Conservation (phyloP, 305 asterid species). For the Solanum hybrid region DNA sequence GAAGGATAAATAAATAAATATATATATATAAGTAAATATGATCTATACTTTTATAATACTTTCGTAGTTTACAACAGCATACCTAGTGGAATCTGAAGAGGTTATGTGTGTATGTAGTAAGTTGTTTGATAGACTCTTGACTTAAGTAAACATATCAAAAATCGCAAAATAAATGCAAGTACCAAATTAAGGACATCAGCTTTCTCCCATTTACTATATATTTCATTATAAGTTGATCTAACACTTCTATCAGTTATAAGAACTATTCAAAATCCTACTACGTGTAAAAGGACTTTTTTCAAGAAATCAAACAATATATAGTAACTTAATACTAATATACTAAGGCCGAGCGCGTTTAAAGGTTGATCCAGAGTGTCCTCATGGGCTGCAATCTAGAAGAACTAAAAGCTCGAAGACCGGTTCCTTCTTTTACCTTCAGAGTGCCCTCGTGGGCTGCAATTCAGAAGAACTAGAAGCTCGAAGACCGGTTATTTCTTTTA, state of each 20-base stretch:
- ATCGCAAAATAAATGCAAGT: background rate
- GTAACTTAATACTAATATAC: background rate
- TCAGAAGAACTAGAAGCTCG: background rate
- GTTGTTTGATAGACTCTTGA: background rate
- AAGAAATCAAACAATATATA: background rate
- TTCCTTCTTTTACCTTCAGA: background rate
- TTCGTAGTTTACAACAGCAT: no score
- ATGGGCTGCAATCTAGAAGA: background rate
- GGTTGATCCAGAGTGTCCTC: background rate
- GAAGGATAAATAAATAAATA: no score
- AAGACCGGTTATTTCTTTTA: background rate
- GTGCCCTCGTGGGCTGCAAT: background rate
- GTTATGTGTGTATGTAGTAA: background rate
- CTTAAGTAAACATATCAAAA: background rate
- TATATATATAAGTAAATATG: no score
- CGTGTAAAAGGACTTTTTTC: background rate
- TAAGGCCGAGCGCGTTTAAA: background rate
- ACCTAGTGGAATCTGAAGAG: no score
- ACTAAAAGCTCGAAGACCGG: background rate
- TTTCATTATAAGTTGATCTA: background rate
- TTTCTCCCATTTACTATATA: background rate
- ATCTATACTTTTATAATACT: background rate
- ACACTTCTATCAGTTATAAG: background rate
- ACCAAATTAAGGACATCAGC: background rate
- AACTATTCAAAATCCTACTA: background rate